Percentiles rank a stretch among this genome's conserved stretches.
These are phyloP conservation scores for Diaporthe australafricana DNA, from an alignment of 2,329 filamentous ascomycete species.

Conservation along the genomic window DNA sequence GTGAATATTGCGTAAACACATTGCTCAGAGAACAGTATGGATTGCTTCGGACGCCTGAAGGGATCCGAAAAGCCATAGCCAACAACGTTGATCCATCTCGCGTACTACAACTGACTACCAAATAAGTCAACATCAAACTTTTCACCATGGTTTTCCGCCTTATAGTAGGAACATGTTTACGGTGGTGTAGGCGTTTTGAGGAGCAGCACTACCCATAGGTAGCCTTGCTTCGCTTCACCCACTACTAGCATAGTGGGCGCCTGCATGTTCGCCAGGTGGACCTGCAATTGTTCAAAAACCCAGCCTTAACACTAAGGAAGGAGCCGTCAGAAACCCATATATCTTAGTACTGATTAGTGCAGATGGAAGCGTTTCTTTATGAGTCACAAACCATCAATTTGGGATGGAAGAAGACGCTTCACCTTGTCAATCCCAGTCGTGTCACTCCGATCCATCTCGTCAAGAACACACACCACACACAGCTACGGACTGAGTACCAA, in stretches of 20 bases:
- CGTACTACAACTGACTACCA: too few species aligned
- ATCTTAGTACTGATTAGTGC: background rate
- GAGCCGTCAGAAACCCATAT: background rate
- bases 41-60: too few species aligned
- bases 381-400: background rate
- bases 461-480: background rate
- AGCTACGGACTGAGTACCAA: background rate
- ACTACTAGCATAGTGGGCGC: background rate
- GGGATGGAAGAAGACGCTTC: background rate
- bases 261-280: background rate
- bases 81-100: too few species aligned
- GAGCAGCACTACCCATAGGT: conserved; percentile 2
- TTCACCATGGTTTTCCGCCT: background rate
- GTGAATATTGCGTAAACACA: too few species aligned
- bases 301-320: background rate
- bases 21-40: too few species aligned
- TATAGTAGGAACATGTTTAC: background rate
- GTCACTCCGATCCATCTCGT: background rate
- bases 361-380: background rate
- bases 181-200: background rate
- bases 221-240: background rate
- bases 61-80: too few species aligned
- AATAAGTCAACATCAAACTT: too few species aligned
- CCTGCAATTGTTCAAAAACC: background rate
- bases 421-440: background rate